phyloP scores from a whole-genome alignment of 2,329 filamentous ascomycete species.

The Microascus cirrosus region DNA sequence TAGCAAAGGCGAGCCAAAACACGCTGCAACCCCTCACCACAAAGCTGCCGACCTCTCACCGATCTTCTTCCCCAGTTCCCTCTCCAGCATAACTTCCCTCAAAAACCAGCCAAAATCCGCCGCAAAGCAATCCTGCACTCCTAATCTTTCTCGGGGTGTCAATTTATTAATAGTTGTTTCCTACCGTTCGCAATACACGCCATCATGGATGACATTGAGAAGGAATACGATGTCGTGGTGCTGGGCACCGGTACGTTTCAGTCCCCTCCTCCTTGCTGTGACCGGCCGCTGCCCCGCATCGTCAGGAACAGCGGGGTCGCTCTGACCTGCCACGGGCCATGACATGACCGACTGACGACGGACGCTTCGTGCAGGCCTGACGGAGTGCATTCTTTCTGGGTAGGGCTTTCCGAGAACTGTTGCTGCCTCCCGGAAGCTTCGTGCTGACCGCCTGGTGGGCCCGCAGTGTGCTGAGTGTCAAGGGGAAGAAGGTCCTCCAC shows the following conservation, averaged over 20 bases:
- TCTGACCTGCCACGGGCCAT: neutral
- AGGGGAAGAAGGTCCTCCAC: slow-evolving; percentile 98
- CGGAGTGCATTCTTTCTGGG: slow-evolving; percentile 98
- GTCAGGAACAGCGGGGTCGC: slow-evolving; percentile 11
- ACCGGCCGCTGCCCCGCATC: slow-evolving; percentile 12
- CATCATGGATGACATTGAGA: slow-evolving; percentile 93
- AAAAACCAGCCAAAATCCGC: no score
- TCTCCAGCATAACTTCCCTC: slow-evolving; percentile 9
- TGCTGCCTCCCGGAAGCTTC: neutral
- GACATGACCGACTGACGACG: slow-evolving; percentile 9
- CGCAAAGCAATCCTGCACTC: neutral
- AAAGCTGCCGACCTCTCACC: neutral
- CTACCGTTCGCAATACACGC: neutral
- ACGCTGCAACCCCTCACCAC: neutral
- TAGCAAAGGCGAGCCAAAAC: neutral
- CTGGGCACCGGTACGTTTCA: slow-evolving; percentile 80
- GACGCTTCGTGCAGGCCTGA: slow-evolving; percentile 56
- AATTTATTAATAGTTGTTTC: neutral
- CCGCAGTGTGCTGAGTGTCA: slow-evolving; percentile 81
- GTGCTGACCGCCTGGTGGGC: neutral
- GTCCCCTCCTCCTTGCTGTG: slow-evolving; percentile 4
- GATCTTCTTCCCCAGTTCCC: neutral
- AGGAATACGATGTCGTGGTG: slow-evolving; percentile 97
- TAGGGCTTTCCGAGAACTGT: slow-evolving; percentile 29
- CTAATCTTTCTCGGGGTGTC: neutral